Conservation (phyloP, 805 yeast species). For the Yarrowia porcina region DNA sequence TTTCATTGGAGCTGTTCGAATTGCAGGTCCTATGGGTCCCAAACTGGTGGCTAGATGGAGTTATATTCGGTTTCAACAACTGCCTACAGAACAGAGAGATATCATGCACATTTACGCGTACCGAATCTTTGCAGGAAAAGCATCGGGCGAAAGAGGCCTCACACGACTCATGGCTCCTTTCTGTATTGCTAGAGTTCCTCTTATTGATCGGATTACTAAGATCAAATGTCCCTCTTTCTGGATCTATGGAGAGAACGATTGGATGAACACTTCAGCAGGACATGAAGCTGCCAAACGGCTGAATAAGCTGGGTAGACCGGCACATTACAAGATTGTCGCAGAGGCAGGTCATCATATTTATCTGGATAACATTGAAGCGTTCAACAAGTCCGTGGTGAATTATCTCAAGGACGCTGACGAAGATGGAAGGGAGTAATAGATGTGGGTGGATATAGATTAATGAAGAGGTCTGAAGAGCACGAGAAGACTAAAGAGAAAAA, state of each 20-base stretch:
- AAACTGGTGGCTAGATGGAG: slow-evolving; percentile 88
- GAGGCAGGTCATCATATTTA: slow-evolving; percentile 78
- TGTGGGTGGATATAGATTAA: background rate
- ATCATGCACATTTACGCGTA: slow-evolving; percentile 76
- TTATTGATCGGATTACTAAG: slow-evolving; percentile 50
- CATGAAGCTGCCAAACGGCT: slow-evolving; percentile 38
- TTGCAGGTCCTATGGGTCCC: slow-evolving; percentile 79
- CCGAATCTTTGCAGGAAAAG: slow-evolving; percentile 76
- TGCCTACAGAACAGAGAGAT: slow-evolving; percentile 45
- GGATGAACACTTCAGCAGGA: slow-evolving; percentile 56
- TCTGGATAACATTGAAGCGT: slow-evolving; percentile 57
- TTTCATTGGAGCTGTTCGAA: slow-evolving; percentile 77
- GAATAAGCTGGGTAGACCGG: slow-evolving; percentile 35
- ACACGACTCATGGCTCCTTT: slow-evolving; percentile 85
- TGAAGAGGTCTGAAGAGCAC: too few relatives aligned
- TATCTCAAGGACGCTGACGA: slow-evolving; percentile 23
- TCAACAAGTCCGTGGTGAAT: slow-evolving; percentile 42
- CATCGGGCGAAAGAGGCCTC: slow-evolving; percentile 91
- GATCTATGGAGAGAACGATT: slow-evolving; percentile 79
- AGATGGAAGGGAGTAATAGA: background rate
- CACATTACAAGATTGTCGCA: slow-evolving; percentile 44
- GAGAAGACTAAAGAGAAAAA: too few relatives aligned
- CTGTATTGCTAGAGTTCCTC: slow-evolving; percentile 79
- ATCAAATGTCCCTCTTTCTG: slow-evolving; percentile 67
- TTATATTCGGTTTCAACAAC: slow-evolving; percentile 66